Evolutionary conservation across 1,139 yeast genomes (phyloP), one percentile per base, ranked within the genome.

Genomic region (Cylindricascospora bacillispora): DNA sequence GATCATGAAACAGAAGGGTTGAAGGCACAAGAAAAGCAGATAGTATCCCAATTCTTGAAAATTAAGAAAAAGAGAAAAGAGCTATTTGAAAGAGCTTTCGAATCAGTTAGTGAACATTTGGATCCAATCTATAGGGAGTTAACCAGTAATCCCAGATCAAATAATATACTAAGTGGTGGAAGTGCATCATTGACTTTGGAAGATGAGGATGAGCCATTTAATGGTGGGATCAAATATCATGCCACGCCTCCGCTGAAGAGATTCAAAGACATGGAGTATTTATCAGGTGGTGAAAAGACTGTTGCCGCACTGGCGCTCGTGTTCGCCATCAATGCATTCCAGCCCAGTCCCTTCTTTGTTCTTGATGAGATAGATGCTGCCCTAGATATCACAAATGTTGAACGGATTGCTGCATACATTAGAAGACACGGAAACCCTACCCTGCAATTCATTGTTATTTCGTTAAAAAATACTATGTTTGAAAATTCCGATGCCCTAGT

Each of bases 361-460:
- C 62, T 89, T 29, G 99, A 89, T 54, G 99, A 89, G 57, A 86
- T 89, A 12, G 99, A 89, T 59, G 97, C 98, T 1, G 97, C 98
- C 0, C 66, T 89, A 38, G 99, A 89, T 55, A 77, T 81, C 39
- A 73, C 85, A 12, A 89, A 89, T 49, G 95, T 92, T 15, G 71
- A 72, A 31, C 72, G 73, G 44, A 77, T 89, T 36, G 95, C 95
- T 10, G 75, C 73, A 35, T 92, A 86, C 50, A 83, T 89, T 39
- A 67, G 69, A 34, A 70, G 68, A 39, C 77, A 81, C 45, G 78
- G 93, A 2, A 78, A 83, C 15, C 78, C 83, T 1, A 67, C 72
- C 26, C 75, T 85, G 49, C 99, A 89, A 49, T 85, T 89, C 46
- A 85, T 92, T 52, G 95, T 92, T 25, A 92, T 92, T 38, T 81